Evolutionary conservation across 1,284 basidiomycete species (phyloP).

Genomic region (Cystobasidiaceae sp.): DNA sequence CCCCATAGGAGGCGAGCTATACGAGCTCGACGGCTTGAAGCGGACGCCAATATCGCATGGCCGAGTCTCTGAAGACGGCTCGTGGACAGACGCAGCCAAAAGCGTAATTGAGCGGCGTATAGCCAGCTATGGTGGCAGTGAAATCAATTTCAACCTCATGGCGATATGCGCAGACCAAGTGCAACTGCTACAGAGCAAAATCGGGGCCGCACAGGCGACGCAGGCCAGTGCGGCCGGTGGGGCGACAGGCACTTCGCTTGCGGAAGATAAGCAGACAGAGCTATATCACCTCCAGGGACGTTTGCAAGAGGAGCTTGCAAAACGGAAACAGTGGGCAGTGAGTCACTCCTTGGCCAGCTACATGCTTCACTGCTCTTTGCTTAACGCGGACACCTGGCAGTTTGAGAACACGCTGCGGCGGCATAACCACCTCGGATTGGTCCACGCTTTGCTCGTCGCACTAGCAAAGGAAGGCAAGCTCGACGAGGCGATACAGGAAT

Average conservation of each 20-base stretch:
- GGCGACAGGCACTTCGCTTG: constrained; percentile 53
- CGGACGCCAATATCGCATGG: constrained; percentile 72
- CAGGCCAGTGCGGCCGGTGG: constrained; percentile 47
- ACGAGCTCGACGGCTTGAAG: constrained; percentile 82
- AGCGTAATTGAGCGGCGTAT: constrained; percentile 79
- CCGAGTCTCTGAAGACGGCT: constrained; percentile 54
- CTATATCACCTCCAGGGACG: constrained; percentile 47
- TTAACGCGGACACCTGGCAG: constrained; percentile 49
- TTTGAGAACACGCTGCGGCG: constrained; percentile 74
- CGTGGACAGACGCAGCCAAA: constrained; percentile 73
- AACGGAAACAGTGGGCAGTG: constrained; percentile 74
- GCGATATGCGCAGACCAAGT: constrained; percentile 72
- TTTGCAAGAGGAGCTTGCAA: constrained; percentile 64
- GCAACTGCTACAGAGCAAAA: constrained; percentile 58
- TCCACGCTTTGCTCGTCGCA: constrained; percentile 62
- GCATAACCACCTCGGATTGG: constrained; percentile 74
- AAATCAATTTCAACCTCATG: constrained; percentile 83
- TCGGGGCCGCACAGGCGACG: constrained; percentile 52
- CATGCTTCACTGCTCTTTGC: constrained; percentile 22
- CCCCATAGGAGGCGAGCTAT: constrained; percentile 67
- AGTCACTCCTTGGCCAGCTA: constrained; percentile 43
- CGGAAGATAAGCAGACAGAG: constrained; percentile 49
- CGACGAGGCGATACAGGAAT: constrained; percentile 48
- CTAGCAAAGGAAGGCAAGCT: constrained; percentile 59
- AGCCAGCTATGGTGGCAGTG: constrained; percentile 72